A percentile compares a stretch with the other conserved stretches of the same genome.
Evolutionary conservation across 2,329 filamentous ascomycete species (phyloP).

Genomic region (Pseudogymnoascus sp.): DNA sequence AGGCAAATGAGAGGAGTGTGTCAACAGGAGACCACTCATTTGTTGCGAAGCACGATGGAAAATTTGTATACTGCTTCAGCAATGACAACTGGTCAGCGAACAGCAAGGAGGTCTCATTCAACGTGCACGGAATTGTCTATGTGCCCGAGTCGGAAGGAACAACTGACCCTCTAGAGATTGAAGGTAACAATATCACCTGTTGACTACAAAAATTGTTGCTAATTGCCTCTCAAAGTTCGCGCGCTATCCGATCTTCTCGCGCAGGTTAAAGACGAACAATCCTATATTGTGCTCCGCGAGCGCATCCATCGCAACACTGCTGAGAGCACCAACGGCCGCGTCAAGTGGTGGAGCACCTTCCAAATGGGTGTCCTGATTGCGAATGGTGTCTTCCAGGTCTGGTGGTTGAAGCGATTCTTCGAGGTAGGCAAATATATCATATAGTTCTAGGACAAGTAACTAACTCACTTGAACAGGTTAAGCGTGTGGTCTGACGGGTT

Average conservation of each 20-base stretch:
- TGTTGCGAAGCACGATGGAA: constrained; percentile 75
- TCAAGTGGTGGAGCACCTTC: constrained; percentile 99
- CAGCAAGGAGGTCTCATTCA: constrained; percentile 98
- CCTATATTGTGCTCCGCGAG: constrained; percentile 92
- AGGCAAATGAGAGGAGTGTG: constrained; percentile 71
- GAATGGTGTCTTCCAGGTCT: constrained; percentile 96
- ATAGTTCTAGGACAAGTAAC: neutral
- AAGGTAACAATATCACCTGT: constrained; percentile 51
- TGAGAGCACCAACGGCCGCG: constrained; percentile 92
- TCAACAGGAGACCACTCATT: constrained; percentile 93
- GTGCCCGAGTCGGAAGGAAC: constrained; percentile 80
- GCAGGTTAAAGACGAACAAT: constrained; percentile 96
- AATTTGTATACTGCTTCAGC: constrained; percentile 95
- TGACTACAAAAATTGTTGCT: neutral
- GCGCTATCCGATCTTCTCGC: constrained; percentile 75
- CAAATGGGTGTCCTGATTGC: constrained; percentile 82
- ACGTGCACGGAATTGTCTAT: constrained; percentile 97
- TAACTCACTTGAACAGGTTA: constrained; percentile 5
- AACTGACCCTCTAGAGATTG: constrained; percentile 80
- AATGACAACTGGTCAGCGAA: constrained; percentile 97
- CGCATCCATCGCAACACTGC: constrained; percentile 96
- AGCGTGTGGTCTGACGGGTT: constrained; percentile 7
- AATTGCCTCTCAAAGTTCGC: constrained; percentile 52
- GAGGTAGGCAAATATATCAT: constrained; percentile 48
- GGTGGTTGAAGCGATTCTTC: constrained; percentile 98